Evolutionary conservation across 371 early-diverging fungal genomes (phyloP), one percentile per base, ranked within the genome.

Genomic region (Lichtheimia ornata): DNA sequence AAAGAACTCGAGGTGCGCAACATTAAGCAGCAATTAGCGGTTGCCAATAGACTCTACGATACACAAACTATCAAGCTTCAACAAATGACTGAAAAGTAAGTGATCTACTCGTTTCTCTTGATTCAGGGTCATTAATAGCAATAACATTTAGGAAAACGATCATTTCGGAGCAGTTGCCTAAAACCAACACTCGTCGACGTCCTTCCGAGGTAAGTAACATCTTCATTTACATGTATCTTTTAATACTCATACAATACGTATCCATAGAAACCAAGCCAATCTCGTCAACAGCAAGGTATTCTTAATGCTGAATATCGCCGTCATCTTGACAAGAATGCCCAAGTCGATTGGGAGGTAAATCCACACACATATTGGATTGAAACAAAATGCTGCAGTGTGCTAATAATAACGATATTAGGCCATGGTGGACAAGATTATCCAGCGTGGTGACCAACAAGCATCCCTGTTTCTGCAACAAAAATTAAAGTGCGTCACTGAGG

Each of bases 371-470:
- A 11, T 35, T 35, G 35, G 35, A 35, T 35, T 35, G 9, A 35
- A 35, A 35, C 35, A 9, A 35, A 6, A 35, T 35, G 35, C 35
- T 35, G 35, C 35, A 35, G 35, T 35, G 35, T 35, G 9, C 35
- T 35, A 35, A 35, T 28, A 28, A 28, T 35, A 35, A 27, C 22
- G 49, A 5, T n/a, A 18, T 17, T 30, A 76, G 77, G 56, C 43
- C n/a, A 49, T 75, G 27, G 88, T 91, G 9, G 85, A 88, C 59
- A 84, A 86, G 41, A 89, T 91, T 56, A 73, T 86, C 18, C 84
- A 85, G 61, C 82, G 87, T 4, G 89, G 89, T 42, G 91, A 91
- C 67, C 91, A 91, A 62, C 89, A 88, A 24, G 85, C 89, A n/a
- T 91, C 91, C 3, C 76, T 91, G 27, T 83, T 81, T 56, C 69